Percentiles rank a stretch among this genome's conserved stretches.
Conservation (phyloP, 2,329 filamentous ascomycete genomes). For the Fusarium sp. region DNA sequence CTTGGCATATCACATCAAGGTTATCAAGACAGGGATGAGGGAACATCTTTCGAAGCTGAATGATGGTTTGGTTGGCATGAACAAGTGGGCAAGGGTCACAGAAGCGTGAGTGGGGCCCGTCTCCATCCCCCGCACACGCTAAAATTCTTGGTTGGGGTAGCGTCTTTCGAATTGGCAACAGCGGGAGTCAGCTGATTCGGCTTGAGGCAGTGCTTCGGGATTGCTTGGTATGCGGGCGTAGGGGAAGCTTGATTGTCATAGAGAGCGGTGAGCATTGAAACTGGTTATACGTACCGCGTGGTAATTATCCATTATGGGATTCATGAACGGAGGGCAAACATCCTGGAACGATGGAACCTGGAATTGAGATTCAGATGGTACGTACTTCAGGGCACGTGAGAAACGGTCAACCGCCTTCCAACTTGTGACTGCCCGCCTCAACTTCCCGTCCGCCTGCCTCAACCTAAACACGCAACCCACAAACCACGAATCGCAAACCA, state of each 20-base stretch:
- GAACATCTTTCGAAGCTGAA: background rate
- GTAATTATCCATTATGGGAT: background rate
- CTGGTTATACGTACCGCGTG: background rate
- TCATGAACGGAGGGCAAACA: background rate
- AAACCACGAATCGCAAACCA: background rate
- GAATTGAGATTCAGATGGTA: background rate
- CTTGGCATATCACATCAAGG: background rate
- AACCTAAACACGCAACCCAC: background rate
- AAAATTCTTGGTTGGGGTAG: conserved; percentile 4
- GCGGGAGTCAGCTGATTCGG: background rate
- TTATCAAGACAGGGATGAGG: background rate
- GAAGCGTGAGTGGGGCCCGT: background rate
- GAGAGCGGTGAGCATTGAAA: background rate
- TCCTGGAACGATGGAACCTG: background rate
- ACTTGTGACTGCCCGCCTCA: background rate
- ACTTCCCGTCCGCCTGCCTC: background rate
- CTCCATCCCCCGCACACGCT: conserved; percentile 2
- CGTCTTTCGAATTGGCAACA: background rate
- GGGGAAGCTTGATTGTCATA: background rate
- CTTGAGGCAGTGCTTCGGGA: background rate
- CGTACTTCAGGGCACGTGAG: background rate
- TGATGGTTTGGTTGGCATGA: background rate
- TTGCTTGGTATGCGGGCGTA: background rate
- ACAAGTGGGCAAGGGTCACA: background rate
- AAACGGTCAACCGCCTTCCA: background rate